These are phyloP conservation scores for Achlya hypogyna DNA, from an alignment of 352 stramenopile genomes.

Conservation along the genomic window DNA sequence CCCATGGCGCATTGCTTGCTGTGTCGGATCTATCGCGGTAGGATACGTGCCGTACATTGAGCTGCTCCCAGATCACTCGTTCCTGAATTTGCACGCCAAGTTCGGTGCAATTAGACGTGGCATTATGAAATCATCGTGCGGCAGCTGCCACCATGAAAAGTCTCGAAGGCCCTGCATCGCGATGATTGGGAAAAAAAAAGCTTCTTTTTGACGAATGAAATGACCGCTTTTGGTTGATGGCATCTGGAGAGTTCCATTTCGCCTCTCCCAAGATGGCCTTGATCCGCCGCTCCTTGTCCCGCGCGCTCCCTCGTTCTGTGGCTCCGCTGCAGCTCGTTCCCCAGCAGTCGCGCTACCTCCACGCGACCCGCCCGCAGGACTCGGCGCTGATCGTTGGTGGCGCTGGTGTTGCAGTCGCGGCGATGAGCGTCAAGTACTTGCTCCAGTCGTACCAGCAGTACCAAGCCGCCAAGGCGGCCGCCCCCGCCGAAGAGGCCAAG, in stretches of 20 bases:
- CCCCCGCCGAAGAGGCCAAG: constrained; percentile 49
- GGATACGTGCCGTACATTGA: neutral
- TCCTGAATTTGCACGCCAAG: neutral
- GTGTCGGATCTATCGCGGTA: too few species aligned
- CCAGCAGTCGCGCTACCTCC: constrained; percentile 25
- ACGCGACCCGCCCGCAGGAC: constrained; percentile 56
- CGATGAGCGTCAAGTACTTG: constrained; percentile 67
- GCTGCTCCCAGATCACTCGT: neutral
- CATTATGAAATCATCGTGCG: too few species aligned
- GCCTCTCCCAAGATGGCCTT: neutral
- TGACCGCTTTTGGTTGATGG: neutral
- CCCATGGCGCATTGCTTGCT: neutral
- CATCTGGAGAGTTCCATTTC: neutral
- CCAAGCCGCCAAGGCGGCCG: constrained; percentile 30
- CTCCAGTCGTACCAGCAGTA: constrained; percentile 70
- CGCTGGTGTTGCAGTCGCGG: constrained; percentile 55
- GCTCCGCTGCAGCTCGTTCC: constrained; percentile 24
- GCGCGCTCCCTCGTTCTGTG: constrained; percentile 15
- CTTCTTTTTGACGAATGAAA: neutral
- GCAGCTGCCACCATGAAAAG: too few species aligned
- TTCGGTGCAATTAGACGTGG: too few species aligned
- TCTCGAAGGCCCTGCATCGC: too few species aligned
- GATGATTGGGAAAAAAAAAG: neutral
- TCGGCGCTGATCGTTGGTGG: constrained; percentile 49
- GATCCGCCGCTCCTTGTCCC: neutral